phyloP scores from a whole-genome alignment of 108 stramenopile species.

The Schizochytrium sp. region DNA sequence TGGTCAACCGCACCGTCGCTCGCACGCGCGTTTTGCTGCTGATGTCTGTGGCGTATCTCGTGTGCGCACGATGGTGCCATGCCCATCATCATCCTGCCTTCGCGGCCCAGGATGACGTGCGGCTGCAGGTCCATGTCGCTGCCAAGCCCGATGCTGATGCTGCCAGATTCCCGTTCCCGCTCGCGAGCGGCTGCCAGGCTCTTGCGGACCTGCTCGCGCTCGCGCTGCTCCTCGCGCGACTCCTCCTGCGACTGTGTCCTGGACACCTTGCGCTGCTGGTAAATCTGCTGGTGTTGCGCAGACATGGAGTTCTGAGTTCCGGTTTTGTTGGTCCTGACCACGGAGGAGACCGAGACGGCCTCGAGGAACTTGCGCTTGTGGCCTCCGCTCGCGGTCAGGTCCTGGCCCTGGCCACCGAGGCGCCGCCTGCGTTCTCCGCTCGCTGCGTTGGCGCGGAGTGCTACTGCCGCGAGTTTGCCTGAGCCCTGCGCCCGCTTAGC shows the following conservation, averaged over 20 bases:
- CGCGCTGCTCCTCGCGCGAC: no score
- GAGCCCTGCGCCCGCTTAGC: no score
- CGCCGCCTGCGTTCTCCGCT: no score
- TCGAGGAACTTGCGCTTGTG: background rate
- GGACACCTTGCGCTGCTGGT: no score
- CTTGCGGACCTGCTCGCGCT: background rate
- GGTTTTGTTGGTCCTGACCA: background rate
- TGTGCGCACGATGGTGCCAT: background rate
- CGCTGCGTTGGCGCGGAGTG: no score
- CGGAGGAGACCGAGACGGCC: background rate
- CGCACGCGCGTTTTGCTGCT: background rate
- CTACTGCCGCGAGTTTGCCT: no score
- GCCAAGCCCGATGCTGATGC: background rate
- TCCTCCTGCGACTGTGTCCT: no score
- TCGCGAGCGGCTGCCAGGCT: background rate
- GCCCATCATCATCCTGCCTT: no score
- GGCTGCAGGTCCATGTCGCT: background rate
- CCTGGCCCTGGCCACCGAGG: no score
- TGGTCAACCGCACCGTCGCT: background rate
- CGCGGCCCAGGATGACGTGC: background rate
- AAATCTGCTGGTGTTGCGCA: no score
- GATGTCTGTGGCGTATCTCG: background rate
- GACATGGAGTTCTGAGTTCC: no score
- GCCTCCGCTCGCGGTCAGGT: no score
- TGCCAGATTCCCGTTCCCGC: background rate